Base-by-base conservation (phyloP, 2,329 filamentous ascomycete species). In the Nigrospora sphaerica region DNA sequence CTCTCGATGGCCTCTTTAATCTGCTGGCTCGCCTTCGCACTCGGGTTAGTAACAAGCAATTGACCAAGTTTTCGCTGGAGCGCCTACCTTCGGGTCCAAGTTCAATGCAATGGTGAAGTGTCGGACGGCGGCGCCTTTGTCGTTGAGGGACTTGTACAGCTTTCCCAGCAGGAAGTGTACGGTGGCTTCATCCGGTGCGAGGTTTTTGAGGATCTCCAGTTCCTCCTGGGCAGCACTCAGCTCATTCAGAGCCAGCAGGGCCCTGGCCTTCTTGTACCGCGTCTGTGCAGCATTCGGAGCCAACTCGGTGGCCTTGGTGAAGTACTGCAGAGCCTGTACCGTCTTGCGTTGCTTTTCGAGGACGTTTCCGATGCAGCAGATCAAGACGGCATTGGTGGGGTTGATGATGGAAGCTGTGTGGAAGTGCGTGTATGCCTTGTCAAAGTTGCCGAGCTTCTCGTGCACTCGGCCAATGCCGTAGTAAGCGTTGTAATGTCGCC, bases 1-100 rank as follows among this genome's bases (percentile, higher is more conserved):
- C 84, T 85, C 71, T 97, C 92, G 70, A 98, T 96, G 16, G 89
- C 90, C 63, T 95, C 90, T 68, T 97, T 98, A 67, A 98, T 96
- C 65, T 90, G 86, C 52, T 88, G 85, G 54, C 88, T 90, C 57
- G 92, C 89, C 91, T 95, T 54, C 13, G 45, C 16, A 7, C 23
- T 44, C 12, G 23, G 47, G 62, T 56, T 10, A 28, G 23, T 28
- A 28, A 5, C 23, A 28, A 28, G 23, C 23, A 6, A 67, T 63
- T 46, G 45, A 48, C 46, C 32, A 32, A n/a, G 35, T 17, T 33
- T 9, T 17, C 33, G 11, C 23, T 28, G 23, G 23, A 28, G 7
- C 23, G 23, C 75, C 62, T 73, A 95, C 92, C 83, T 97, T 97
- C 31, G 92, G 93, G 72, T 98, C 93, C 59, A 98, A 71, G 66